phyloP scores from a whole-genome alignment of 2,329 filamentous ascomycete species.

The Cladophialophora psammophila region DNA sequence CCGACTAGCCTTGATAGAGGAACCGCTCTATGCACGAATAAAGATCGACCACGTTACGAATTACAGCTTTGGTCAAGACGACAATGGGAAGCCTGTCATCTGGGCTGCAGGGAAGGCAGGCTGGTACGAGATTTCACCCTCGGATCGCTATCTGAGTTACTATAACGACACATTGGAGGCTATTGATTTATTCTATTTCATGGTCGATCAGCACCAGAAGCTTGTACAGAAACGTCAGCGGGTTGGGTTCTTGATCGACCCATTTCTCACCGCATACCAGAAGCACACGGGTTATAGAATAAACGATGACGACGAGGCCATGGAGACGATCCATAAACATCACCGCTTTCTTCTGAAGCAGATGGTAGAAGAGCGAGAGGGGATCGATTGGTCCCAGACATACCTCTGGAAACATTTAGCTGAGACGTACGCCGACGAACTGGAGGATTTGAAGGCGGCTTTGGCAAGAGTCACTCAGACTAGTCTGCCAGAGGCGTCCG shows the following conservation, averaged over 20 bases:
- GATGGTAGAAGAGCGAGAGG: constrained; percentile 56
- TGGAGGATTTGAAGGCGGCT: constrained; percentile 34
- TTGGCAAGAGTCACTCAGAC: constrained; percentile 23
- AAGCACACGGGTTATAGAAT: constrained; percentile 42
- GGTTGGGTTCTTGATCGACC: constrained; percentile 39
- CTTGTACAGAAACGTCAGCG: constrained; percentile 37
- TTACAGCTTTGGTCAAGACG: constrained; percentile 59
- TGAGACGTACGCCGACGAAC: constrained; percentile 47
- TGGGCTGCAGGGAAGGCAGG: constrained; percentile 69
- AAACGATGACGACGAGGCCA: constrained; percentile 55
- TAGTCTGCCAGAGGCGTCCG: constrained; percentile 41
- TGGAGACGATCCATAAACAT: constrained; percentile 55
- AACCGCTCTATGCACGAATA: constrained; percentile 45
- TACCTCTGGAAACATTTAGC: constrained; percentile 54
- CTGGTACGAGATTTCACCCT: constrained; percentile 67
- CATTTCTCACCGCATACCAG: constrained; percentile 40
- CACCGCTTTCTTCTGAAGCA: constrained; percentile 55
- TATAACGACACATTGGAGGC: constrained; percentile 66
- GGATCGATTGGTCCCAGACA: constrained; percentile 54
- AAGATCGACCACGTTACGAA: constrained; percentile 58
- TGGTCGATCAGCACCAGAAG: constrained; percentile 64
- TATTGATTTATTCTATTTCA: constrained; percentile 66
- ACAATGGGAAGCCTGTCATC: constrained; percentile 63
- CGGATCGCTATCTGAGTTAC: constrained; percentile 57
- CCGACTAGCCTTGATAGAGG: constrained; percentile 47